Percentiles rank a stretch among this genome's conserved stretches.
phyloP scores from a whole-genome alignment of 2,329 filamentous ascomycete species.

The Fusarium setosum region DNA sequence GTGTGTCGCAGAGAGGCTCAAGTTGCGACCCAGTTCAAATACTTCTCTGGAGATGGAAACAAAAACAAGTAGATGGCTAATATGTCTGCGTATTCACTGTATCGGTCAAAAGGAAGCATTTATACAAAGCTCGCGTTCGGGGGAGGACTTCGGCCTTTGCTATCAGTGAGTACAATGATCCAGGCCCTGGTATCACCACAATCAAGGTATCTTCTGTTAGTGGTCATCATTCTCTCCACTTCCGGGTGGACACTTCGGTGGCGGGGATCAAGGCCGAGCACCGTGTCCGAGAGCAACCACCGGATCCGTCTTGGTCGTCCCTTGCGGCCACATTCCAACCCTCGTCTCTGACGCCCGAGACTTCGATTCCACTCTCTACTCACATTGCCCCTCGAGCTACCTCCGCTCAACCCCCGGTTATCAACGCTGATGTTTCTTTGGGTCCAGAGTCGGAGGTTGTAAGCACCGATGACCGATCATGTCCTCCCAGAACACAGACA shows the following conservation, averaged over 20 bases:
- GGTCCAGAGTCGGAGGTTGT: constrained; percentile 9
- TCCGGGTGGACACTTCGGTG: constrained; percentile 7
- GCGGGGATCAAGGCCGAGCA: constrained; percentile 41
- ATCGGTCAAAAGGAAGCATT: not conserved
- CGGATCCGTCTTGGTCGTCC: constrained; percentile 13
- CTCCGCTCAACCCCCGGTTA: not conserved
- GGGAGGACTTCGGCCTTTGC: not conserved
- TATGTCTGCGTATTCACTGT: too few relatives aligned
- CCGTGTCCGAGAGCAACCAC: constrained; percentile 43
- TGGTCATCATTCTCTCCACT: not conserved
- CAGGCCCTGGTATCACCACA: too few relatives aligned
- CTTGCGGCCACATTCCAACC: not conserved
- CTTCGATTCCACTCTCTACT: not conserved
- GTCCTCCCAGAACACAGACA: constrained; percentile 1
- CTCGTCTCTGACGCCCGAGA: not conserved
- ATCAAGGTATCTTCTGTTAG: constrained; percentile 24
- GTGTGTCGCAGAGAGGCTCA: not conserved
- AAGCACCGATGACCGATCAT: constrained; percentile 35
- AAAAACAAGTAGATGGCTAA: not conserved
- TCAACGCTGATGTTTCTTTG: not conserved
- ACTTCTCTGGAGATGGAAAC: not conserved
- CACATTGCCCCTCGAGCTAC: not conserved
- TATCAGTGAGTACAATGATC: not conserved
- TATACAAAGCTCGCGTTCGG: constrained; percentile 15
- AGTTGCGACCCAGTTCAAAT: too few relatives aligned